A percentile compares a stretch with the other conserved stretches of the same genome.
Evolutionary conservation across 1,284 basidiomycete genomes (phyloP).

Genomic region (Farysia itapuensis): DNA sequence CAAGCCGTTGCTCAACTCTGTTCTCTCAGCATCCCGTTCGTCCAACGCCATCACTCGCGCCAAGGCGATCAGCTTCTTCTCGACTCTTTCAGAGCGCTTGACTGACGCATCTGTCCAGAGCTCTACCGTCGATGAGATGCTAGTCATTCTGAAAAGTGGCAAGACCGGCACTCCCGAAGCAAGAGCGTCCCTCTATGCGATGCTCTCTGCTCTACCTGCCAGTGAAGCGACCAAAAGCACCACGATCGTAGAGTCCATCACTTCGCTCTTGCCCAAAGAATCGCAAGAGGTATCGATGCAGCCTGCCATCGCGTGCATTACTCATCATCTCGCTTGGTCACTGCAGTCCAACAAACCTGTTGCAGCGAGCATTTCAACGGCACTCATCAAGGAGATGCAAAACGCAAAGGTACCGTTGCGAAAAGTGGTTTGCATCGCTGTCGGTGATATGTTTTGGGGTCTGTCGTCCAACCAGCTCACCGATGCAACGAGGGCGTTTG

Average conservation of each 20-base stretch:
- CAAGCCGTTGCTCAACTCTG: slow-evolving; percentile 28
- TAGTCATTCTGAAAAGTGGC: slow-evolving; percentile 40
- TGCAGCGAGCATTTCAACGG: slow-evolving; percentile 18
- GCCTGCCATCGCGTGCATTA: slow-evolving; percentile 33
- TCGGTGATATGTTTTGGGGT: slow-evolving; percentile 43
- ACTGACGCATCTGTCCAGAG: slow-evolving; percentile 10
- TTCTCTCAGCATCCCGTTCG: slow-evolving; percentile 46
- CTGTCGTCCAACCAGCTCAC: slow-evolving; percentile 6
- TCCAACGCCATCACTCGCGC: slow-evolving; percentile 36
- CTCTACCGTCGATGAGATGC: slow-evolving; percentile 32
- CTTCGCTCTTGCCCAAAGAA: slow-evolving; percentile 47
- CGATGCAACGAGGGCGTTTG: slow-evolving; percentile 25
- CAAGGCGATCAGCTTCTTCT: slow-evolving; percentile 31
- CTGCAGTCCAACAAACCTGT: slow-evolving; percentile 11
- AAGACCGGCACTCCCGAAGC: slow-evolving; percentile 45
- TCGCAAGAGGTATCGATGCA: slow-evolving; percentile 43
- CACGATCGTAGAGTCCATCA: slow-evolving; percentile 25
- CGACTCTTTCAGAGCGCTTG: slow-evolving; percentile 13
- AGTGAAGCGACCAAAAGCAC: slow-evolving; percentile 16
- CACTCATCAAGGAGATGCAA: slow-evolving; percentile 43
- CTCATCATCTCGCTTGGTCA: slow-evolving; percentile 26
- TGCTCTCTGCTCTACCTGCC: slow-evolving; percentile 31
- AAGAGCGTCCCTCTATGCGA: slow-evolving; percentile 38
- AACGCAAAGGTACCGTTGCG: slow-evolving; percentile 45
- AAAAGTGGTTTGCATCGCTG: slow-evolving; percentile 36